phyloP scores from a whole-genome alignment of 2,329 filamentous ascomycete species.

The Colletotrichum melonis region DNA sequence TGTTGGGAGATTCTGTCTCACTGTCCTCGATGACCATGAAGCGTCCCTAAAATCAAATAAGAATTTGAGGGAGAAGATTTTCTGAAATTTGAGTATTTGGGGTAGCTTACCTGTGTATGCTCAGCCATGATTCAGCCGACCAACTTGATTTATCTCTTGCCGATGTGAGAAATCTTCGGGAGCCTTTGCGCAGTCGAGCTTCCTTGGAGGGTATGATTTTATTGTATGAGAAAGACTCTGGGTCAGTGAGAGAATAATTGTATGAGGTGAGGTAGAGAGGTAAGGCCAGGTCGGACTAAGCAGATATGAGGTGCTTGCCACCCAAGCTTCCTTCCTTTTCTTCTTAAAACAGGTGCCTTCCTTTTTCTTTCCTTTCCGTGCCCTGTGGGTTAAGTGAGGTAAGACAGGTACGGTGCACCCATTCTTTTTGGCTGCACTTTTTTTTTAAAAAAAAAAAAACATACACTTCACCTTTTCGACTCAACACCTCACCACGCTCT shows the following conservation, averaged over 20 bases:
- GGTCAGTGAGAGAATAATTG: no score
- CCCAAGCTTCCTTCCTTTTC: no score
- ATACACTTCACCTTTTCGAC: no score
- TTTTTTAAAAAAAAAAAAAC: no score
- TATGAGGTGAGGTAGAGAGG: not conserved
- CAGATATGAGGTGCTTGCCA: fast-evolving
- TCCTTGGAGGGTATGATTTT: fast-evolving
- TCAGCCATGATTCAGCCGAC: not conserved
- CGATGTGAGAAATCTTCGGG: not conserved
- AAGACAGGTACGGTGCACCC: no score
- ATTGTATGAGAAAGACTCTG: not conserved
- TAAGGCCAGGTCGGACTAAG: not conserved
- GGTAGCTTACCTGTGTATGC: not conserved
- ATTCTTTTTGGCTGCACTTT: no score
- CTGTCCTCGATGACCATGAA: not conserved
- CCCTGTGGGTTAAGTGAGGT: no score
- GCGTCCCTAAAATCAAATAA: not conserved
- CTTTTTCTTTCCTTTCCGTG: no score
- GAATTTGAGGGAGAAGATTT: not conserved
- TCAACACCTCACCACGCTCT: no score
- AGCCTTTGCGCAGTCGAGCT: not conserved
- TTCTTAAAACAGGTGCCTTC: no score
- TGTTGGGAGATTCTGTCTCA: not conserved
- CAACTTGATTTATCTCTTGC: not conserved
- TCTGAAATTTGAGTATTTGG: not conserved